Conservation (phyloP, 371 early-diverging fungal species). For the Phascolomyces articulosus region DNA sequence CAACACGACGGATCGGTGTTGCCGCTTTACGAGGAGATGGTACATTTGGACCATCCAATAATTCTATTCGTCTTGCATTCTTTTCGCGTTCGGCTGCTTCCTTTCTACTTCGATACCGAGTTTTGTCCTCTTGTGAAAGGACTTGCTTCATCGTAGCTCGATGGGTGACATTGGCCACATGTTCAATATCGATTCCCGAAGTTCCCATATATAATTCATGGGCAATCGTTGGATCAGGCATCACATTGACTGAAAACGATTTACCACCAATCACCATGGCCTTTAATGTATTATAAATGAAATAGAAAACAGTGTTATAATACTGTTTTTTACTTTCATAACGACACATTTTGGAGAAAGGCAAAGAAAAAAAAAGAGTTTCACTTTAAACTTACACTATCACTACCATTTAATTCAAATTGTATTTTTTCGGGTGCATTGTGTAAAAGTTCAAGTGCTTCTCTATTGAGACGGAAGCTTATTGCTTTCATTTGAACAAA, state of each 20-base stretch:
- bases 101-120: conserved; percentile 19
- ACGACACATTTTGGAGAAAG: too few relatives aligned
- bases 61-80: conserved; percentile 23
- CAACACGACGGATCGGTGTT: conserved; percentile 3
- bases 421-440: conserved; percentile 13
- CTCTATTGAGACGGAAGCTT: conserved; percentile 28
- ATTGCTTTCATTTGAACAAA: conserved; percentile 16
- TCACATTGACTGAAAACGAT: conserved; percentile 18
- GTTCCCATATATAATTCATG: conserved; percentile 9
- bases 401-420: conserved; percentile 16
- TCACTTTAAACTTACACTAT: conserved; percentile 4
- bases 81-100: conserved; percentile 26
- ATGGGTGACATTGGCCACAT: conserved; percentile 20
- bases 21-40: conserved; percentile 13
- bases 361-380: conserved; percentile 1
- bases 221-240: conserved; percentile 10
- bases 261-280: conserved; percentile 20
- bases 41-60: conserved; percentile 16
- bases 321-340: too few relatives aligned
- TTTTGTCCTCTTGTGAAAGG: conserved; percentile 25
- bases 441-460: conserved; percentile 20
- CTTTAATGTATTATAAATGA: conserved; percentile 9
- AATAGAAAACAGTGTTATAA: too few relatives aligned
- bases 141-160: conserved; percentile 22
- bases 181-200: conserved; percentile 5